Percentiles rank a stretch among this genome's conserved stretches.
Conservation (phyloP, 805 yeast genomes). For the Babjeviella inositovora region DNA sequence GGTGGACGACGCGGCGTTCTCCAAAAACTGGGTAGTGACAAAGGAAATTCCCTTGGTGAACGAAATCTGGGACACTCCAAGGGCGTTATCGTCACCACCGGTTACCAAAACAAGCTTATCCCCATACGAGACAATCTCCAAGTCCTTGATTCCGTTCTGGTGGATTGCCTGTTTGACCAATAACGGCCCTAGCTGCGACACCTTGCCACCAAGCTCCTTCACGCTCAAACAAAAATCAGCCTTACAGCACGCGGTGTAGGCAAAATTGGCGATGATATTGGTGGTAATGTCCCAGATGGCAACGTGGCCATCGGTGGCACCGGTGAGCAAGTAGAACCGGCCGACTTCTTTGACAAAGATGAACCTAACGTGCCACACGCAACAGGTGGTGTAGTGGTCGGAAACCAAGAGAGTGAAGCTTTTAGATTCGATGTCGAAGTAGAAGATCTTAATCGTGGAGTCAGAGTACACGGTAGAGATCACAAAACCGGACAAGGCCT, state of each 20-base stretch:
- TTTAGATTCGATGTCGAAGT: conserved; percentile 18
- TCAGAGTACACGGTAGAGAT: conserved; percentile 73
- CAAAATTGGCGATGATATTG: too few species aligned
- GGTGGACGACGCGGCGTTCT: conserved; percentile 73
- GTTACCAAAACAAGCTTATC: conserved; percentile 17
- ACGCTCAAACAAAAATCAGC: too few species aligned
- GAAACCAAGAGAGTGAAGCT: conserved; percentile 24
- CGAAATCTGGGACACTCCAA: conserved; percentile 22
- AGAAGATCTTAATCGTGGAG: conserved; percentile 58
- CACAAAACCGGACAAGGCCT: conserved; percentile 21
- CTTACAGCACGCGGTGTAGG: too few species aligned
- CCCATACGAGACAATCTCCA: conserved; percentile 14
- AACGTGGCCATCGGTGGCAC: conserved; percentile 77
- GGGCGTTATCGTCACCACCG: conserved; percentile 90
- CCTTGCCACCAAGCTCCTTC: too few species aligned
- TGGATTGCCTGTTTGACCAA: conserved; percentile 40
- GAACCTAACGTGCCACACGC: conserved; percentile 51
- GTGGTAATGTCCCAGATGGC: conserved; percentile 38
- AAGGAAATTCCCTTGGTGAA: conserved; percentile 11
- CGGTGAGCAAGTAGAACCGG: conserved; percentile 23
- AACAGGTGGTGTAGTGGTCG: conserved; percentile 55
- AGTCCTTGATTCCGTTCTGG: conserved; percentile 70
- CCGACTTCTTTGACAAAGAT: conserved; percentile 11
- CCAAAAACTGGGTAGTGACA: conserved; percentile 14
- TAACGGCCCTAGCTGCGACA: conserved; percentile 10